Evolutionary conservation across 805 yeast species (phyloP), one percentile per base, ranked within the genome.

Genomic region (Sungouiella thailandica): DNA sequence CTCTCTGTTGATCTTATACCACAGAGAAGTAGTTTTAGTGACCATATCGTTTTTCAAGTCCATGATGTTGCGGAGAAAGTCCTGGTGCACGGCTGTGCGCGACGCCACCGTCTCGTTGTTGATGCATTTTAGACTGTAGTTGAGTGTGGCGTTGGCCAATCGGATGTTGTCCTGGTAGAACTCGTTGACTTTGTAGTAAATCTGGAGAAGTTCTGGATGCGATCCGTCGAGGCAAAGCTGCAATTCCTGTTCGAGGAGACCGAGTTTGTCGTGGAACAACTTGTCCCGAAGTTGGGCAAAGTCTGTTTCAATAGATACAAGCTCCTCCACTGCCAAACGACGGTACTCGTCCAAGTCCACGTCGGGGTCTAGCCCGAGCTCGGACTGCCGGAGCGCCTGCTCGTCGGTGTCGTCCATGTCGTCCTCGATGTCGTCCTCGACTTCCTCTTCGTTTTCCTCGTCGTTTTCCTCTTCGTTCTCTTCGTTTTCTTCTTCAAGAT

Each of bases 1-100:
- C 55, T 93, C 97, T 49, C 81, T 78, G 58, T 88, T 89, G 50
- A 89, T 83, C 45, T 83, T 81, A 63, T 90, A 90, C 97, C 97
- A 93, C 42, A 77, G 72, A 25, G 82, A 74, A 5, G 97, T 89
- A 4, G 95, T 83, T 6, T 76, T 70, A 39, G 75, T 68, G 30
- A 90, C 70, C 65, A 86, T 69, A 17, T 71, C 65, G 34, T 72
- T 70, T 41, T 87, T 82, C 29, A 73, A 57, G 51, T 87, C 94
- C 47, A 80, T 76, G 23, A 76, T 65, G 37, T 75, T 71, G 49
- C 83, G 83, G 55, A 75, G 60, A 55, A 74, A 86, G 52, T 86
- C 84, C 57, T 93, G 97, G 56, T 90, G 96, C 22, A 85, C 73
- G 39, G 80, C 74, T 7, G 83, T 80, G 37, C 97, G 65, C 16